Evolutionary conservation across 768 basidiomycete genomes (phyloP).

Genomic region (Termitomyces sp.): DNA sequence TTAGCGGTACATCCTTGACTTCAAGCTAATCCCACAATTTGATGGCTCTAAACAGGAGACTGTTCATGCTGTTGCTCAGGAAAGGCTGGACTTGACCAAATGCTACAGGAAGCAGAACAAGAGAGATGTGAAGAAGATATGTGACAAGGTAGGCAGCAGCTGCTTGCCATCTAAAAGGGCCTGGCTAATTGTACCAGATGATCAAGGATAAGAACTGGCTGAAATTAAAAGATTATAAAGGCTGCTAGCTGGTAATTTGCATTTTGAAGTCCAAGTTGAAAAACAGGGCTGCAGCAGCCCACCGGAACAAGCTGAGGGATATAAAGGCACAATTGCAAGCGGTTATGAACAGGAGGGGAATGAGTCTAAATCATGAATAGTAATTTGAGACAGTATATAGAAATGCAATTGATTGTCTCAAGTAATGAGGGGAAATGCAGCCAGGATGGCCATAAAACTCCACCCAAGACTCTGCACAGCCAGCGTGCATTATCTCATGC

Average conservation of each 20-base stretch:
- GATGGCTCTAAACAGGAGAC: not conserved
- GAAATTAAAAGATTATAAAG: not conserved
- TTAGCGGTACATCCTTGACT: not conserved
- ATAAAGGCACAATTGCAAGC: no score
- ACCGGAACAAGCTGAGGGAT: no score
- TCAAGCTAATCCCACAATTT: not conserved
- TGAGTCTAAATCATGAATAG: no score
- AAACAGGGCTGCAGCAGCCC: no score
- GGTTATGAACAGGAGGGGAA: no score
- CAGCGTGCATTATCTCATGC: no score
- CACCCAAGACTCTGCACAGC: no score
- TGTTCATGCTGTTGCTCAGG: not conserved
- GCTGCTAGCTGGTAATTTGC: not conserved
- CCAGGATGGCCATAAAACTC: no score
- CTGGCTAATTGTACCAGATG: slow-evolving; percentile 4
- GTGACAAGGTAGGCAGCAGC: not conserved
- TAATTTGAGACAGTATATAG: no score
- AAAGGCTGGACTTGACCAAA: slow-evolving; percentile 1
- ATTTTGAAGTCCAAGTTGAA: slow-evolving; percentile 9
- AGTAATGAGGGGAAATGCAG: no score
- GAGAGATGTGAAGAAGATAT: not conserved
- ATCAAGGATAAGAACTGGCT: slow-evolving; percentile 4
- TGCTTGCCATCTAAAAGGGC: not conserved
- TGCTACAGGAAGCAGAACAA: slow-evolving; percentile 2
- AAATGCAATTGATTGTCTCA: no score